Conservation (phyloP, 2,329 filamentous ascomycete species). For the Cercospora sojina region DNA sequence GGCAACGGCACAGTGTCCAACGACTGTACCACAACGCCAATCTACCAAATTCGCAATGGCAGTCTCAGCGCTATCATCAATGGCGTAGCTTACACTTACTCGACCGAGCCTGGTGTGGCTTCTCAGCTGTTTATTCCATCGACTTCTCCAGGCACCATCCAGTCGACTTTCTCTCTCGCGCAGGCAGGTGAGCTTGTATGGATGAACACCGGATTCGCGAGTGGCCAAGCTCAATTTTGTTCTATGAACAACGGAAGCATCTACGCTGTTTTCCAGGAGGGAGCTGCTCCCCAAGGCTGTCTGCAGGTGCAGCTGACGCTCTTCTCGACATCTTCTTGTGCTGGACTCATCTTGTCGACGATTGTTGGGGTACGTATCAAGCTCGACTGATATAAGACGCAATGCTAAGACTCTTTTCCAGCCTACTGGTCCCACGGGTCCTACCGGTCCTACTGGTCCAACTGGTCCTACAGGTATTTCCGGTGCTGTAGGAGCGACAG, state of each 20-base stretch:
- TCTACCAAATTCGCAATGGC: conserved; percentile 33
- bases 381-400: background rate
- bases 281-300: conserved; percentile 30
- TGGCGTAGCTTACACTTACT: conserved; percentile 32
- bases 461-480: conserved; percentile 2
- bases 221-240: conserved; percentile 35
- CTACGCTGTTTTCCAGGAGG: conserved; percentile 32
- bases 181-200: conserved; percentile 28
- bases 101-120: conserved; percentile 27
- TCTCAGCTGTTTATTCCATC: conserved; percentile 31
- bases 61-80: conserved; percentile 32
- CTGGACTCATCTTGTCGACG: conserved; percentile 25
- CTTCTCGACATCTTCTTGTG: conserved; percentile 31
- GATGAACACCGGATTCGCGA: conserved; percentile 32
- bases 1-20: conserved; percentile 34
- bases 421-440: background rate
- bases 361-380: conserved; percentile 22
- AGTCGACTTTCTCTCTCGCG: conserved; percentile 30
- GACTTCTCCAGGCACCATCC: conserved; percentile 31
- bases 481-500: background rate
- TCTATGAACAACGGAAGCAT: conserved; percentile 33
- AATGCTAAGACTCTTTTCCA: background rate
- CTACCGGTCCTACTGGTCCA: conserved; percentile 11
- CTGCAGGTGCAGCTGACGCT: conserved; percentile 31
- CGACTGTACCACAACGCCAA: conserved; percentile 33